phyloP scores from a whole-genome alignment of 2,329 filamentous ascomycete species.

The Fusarium ramigenum region DNA sequence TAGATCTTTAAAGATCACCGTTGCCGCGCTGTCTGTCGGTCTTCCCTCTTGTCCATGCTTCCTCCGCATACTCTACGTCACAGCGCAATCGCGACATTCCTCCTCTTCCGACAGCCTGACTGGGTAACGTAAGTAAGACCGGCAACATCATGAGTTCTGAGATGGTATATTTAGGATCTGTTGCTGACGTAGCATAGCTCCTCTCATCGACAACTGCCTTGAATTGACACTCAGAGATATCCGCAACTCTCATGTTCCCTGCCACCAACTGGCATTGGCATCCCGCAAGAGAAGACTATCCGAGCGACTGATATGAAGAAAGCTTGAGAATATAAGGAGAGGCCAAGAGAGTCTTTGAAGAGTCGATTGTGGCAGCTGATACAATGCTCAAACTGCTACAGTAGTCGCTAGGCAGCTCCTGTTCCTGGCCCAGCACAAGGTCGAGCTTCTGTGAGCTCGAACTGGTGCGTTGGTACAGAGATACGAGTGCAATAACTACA shows the following conservation, averaged over 20 bases:
- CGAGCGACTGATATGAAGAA: background rate
- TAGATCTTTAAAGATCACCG: fast-evolving
- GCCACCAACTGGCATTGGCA: fast-evolving
- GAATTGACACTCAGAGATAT: background rate
- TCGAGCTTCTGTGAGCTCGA: background rate
- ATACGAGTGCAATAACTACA: background rate
- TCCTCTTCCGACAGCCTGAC: fast-evolving
- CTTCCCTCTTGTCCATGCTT: background rate
- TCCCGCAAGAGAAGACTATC: fast-evolving
- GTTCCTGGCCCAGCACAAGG: background rate
- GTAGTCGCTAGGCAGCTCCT: background rate
- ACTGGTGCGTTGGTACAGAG: fast-evolving
- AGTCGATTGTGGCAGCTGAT: background rate
- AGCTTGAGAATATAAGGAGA: fast-evolving
- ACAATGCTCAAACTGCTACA: background rate
- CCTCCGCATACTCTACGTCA: fast-evolving
- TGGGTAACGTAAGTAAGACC: background rate
- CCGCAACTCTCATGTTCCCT: fast-evolving
- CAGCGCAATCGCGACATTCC: fast-evolving
- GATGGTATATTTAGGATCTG: fast-evolving
- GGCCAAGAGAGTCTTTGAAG: fast-evolving
- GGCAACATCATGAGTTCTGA: fast-evolving
- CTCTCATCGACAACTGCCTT: background rate
- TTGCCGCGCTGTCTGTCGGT: fast-evolving
- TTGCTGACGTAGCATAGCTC: fast-evolving